These are phyloP conservation scores for Colletotrichum gloeosporioides DNA, from an alignment of 2,329 filamentous ascomycete genomes.

Conservation along the genomic window DNA sequence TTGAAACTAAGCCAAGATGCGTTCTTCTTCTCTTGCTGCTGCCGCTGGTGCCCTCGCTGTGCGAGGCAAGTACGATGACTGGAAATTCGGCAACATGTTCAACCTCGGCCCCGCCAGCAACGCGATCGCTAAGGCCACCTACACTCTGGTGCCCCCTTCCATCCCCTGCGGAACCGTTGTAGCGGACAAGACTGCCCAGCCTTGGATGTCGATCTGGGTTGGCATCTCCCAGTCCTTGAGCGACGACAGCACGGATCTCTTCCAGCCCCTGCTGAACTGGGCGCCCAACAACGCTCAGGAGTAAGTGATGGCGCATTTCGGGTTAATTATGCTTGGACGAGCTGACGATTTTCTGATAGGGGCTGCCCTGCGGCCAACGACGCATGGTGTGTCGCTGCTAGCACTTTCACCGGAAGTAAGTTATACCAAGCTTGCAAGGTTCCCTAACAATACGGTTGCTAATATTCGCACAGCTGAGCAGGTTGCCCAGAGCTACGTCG, in stretches of 20 bases:
- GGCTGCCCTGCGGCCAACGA: not conserved
- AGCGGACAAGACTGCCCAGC: not conserved
- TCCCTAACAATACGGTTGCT: not conserved
- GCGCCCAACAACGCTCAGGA: not conserved
- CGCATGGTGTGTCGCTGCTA: not conserved
- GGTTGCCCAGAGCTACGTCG: not conserved
- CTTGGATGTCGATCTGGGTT: constrained; percentile 10
- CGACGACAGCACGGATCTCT: not conserved
- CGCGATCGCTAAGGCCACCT: not conserved
- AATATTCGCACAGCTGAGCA: not conserved
- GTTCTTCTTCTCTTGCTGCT: not conserved
- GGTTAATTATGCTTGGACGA: rapidly evolving
- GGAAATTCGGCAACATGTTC: constrained; percentile 12
- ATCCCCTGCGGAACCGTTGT: not conserved
- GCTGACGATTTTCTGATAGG: not conserved
- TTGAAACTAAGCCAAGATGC: not conserved
- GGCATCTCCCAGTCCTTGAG: constrained; percentile 1
- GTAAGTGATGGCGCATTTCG: not conserved
- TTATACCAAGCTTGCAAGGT: rapidly evolving
- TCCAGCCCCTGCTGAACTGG: not conserved
- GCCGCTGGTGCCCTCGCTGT: not conserved
- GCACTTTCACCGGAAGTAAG: not conserved
- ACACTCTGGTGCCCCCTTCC: not conserved
- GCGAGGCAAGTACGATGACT: constrained; percentile 2
- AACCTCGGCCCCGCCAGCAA: not conserved